Conservation (phyloP, 176 grass and related monocot species). For the Eleusine indica region DNA sequence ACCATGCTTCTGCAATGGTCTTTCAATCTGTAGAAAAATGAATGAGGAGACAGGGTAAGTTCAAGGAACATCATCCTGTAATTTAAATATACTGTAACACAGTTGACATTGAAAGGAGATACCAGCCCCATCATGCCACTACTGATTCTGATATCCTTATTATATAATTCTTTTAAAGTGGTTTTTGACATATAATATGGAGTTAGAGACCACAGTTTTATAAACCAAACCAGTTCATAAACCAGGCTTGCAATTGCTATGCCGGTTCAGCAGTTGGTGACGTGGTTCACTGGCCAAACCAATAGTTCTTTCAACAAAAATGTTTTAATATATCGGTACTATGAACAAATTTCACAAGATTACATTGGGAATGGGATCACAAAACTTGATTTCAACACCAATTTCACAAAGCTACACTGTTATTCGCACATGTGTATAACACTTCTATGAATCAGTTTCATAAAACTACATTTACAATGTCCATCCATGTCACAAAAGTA, state of each 20-base stretch:
- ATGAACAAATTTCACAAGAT: neutral
- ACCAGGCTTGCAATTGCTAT: neutral
- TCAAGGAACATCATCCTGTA: conserved; percentile 19
- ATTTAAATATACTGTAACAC: neutral
- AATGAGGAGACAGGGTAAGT: conserved; percentile 22
- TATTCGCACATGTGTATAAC: neutral
- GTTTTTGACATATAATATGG: neutral
- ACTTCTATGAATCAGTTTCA: neutral
- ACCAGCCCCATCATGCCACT: neutral
- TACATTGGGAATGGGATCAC: neutral
- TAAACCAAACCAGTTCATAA: neutral
- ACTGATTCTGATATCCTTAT: conserved; percentile 4
- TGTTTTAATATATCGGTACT: neutral
- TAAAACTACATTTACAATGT: neutral
- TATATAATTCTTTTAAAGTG: conserved; percentile 22
- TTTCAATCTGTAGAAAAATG: conserved; percentile 73
- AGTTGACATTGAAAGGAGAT: neutral
- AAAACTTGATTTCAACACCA: neutral
- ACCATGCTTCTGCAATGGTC: conserved; percentile 93
- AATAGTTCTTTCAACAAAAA: neutral
- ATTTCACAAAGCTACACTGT: neutral
- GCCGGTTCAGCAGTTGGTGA: neutral
- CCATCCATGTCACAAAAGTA: neutral
- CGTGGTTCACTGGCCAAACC: neutral
- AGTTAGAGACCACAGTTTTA: neutral